Base-by-base conservation (phyloP, 352 stramenopile genomes). In the Phytophthora lateralis region DNA sequence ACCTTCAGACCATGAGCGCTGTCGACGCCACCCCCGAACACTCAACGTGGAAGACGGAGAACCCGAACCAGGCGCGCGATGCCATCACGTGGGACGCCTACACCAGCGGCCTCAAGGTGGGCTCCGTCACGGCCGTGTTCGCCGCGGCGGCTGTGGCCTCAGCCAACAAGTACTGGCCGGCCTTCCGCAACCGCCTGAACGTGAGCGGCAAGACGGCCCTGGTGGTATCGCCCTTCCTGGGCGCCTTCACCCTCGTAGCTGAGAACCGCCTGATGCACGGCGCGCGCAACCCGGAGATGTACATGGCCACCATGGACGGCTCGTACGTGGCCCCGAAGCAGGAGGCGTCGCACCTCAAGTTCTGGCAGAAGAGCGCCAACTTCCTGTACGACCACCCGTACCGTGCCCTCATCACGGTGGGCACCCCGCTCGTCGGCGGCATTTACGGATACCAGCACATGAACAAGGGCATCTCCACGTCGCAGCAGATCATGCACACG, bases 401-500 rank as follows among this genome's bases (percentile, higher is more conserved):
- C 69, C 74, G 74, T 37, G 66, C 76, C 18, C 51, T 95, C 17
- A 52, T 79, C 26, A 59, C 62, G 0, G 70, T 90, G 7, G 84
- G 82, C 48, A 69, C 66, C 15, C 85, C 85, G 8, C 58, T 92
- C 6, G 85, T 95, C 0, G 83, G 80, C 17, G 69, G 82, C 47
- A 95, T 95, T 56, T 93, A 82, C 66, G 56, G 71, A 17, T 85
- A 77, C 54, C 85, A 95, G 71, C 69, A 72, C 51, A 62, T 83
- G 44, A 93, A 95, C 72, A 80, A 72, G 62, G 72, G 71, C 45
- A 87, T 95, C 65, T 74, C 77, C 37, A 41, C 63, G 6, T 93
- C 85, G 58, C 85, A 95, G 73, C 80, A 92, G 82, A 87, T 95
- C 66, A 95, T 95, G 85, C 78, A 92, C 73, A 90, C 85, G 43